Conservation (phyloP, 306 rosid genomes). For the Prunus mume region DNA sequence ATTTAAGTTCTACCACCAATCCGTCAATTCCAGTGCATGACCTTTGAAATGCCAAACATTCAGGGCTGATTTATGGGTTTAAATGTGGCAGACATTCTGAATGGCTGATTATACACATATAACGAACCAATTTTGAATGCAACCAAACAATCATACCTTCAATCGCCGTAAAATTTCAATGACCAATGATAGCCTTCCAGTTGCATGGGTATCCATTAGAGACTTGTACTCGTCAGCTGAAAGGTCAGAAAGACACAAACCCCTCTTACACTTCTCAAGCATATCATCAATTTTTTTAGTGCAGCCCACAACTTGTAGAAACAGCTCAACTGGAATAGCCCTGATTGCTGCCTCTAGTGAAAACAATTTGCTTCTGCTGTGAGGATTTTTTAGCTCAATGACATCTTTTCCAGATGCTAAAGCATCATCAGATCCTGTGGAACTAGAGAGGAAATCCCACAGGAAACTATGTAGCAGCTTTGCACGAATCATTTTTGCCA, state of each 20-base stretch:
- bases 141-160: conserved; percentile 56
- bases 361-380: conserved; percentile 60
- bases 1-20: neutral
- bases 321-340: conserved; percentile 85
- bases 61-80: conserved; percentile 1
- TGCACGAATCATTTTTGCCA: conserved; percentile 93
- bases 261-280: conserved; percentile 83
- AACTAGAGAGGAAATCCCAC: conserved; percentile 64
- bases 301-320: conserved; percentile 89
- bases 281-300: conserved; percentile 57
- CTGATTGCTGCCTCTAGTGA: conserved; percentile 60
- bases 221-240: conserved; percentile 58
- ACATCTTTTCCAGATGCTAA: conserved; percentile 36
- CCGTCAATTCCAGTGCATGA: neutral
- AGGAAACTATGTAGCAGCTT: conserved; percentile 79
- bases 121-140: conserved; percentile 15
- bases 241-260: conserved; percentile 74
- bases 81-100: conserved; percentile 10
- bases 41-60: neutral
- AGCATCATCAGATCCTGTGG: conserved; percentile 36
- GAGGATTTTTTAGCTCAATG: conserved; percentile 46
- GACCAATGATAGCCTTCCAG: conserved; percentile 76
- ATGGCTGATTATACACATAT: neutral
- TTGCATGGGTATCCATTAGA: conserved; percentile 76
- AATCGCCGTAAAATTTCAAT: conserved; percentile 83